Percentiles rank a stretch among this genome's conserved stretches.
Evolutionary conservation across 345 rosid genomes (phyloP).

Genomic region (Noccaea caerulescens): DNA sequence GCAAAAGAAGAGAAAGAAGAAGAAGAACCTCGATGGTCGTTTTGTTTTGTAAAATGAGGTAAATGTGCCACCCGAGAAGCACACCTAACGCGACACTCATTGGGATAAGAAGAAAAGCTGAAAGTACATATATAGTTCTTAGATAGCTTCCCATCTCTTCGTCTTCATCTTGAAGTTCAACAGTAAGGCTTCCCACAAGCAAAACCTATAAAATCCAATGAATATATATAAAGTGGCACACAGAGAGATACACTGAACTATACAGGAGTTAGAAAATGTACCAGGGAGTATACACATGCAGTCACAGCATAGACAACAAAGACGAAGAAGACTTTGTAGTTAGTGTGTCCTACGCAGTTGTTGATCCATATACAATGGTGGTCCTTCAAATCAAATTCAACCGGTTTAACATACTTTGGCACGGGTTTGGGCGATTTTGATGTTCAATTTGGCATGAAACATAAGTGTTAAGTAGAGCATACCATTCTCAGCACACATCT

Average conservation of each 20-base stretch:
- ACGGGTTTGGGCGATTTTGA: constrained; percentile 24
- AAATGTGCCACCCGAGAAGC: constrained; percentile 89
- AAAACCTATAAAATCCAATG: constrained; percentile 57
- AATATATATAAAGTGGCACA: constrained; percentile 2
- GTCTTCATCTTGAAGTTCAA: constrained; percentile 65
- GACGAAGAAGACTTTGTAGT: constrained; percentile 87
- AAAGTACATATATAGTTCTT: constrained; percentile 72
- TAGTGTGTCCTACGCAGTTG: constrained; percentile 91
- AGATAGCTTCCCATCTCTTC: constrained; percentile 59
- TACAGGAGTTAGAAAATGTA: constrained; percentile 44
- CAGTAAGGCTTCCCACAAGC: constrained; percentile 83
- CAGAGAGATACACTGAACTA: background rate
- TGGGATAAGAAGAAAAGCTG: constrained; percentile 71
- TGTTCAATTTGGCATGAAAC: constrained; percentile 27
- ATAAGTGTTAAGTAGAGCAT: constrained; percentile 35
- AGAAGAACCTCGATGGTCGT: constrained; percentile 82
- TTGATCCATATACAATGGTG: constrained; percentile 98
- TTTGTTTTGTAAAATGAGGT: constrained; percentile 81
- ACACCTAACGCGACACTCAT: constrained; percentile 63
- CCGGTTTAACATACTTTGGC: constrained; percentile 40
- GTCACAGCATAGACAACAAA: constrained; percentile 75
- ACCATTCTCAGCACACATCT: constrained; percentile 94
- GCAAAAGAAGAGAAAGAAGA: constrained; percentile 10
- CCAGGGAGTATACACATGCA: constrained; percentile 83
- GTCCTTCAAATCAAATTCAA: constrained; percentile 66